Percentiles rank a stretch among this genome's conserved stretches.
phyloP scores from a whole-genome alignment of 192 early-diverging fungal species.

The Linnemannia zychae region DNA sequence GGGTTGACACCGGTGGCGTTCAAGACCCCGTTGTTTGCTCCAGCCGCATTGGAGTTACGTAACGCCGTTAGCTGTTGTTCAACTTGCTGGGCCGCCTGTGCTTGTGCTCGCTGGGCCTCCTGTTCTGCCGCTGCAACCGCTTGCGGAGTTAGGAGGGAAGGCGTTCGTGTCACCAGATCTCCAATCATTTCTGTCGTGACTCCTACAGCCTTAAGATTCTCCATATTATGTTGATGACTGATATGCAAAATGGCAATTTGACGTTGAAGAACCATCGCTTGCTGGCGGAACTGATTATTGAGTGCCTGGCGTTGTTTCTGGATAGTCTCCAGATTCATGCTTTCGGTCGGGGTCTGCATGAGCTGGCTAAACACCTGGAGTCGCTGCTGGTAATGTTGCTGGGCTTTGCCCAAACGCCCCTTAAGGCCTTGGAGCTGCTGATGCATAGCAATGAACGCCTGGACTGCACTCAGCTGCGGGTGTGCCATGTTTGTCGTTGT shows the following conservation, averaged over 20 bases:
- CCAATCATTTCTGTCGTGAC: slow-evolving; percentile 51
- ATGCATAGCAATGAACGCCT: slow-evolving; percentile 36
- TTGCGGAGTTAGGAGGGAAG: slow-evolving; percentile 23
- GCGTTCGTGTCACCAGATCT: slow-evolving; percentile 36
- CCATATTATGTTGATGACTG: slow-evolving; percentile 40
- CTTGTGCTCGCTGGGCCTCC: slow-evolving; percentile 17
- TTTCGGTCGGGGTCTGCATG: slow-evolving; percentile 26
- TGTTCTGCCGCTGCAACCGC: slow-evolving; percentile 21
- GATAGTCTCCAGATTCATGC: neutral
- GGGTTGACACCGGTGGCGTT: neutral
- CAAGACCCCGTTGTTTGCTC: neutral
- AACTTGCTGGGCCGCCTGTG: slow-evolving; percentile 31
- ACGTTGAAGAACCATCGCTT: slow-evolving; percentile 36
- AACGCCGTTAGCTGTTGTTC: slow-evolving; percentile 8
- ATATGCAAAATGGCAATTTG: slow-evolving; percentile 18
- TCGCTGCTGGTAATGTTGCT: slow-evolving; percentile 26
- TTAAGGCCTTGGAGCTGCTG: slow-evolving; percentile 32
- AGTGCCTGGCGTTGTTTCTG: slow-evolving; percentile 28
- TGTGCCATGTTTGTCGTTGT: slow-evolving; percentile 20
- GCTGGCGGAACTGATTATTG: slow-evolving; percentile 16
- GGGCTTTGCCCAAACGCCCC: slow-evolving; percentile 9
- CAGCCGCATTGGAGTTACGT: neutral
- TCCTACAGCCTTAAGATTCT: slow-evolving; percentile 25
- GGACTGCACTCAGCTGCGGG: slow-evolving; percentile 29
- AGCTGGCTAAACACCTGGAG: slow-evolving; percentile 17